Evolutionary conservation across 352 stramenopile species (phyloP), one percentile per base, ranked within the genome.

Genomic region (Phytopythium chamaehyphon): DNA sequence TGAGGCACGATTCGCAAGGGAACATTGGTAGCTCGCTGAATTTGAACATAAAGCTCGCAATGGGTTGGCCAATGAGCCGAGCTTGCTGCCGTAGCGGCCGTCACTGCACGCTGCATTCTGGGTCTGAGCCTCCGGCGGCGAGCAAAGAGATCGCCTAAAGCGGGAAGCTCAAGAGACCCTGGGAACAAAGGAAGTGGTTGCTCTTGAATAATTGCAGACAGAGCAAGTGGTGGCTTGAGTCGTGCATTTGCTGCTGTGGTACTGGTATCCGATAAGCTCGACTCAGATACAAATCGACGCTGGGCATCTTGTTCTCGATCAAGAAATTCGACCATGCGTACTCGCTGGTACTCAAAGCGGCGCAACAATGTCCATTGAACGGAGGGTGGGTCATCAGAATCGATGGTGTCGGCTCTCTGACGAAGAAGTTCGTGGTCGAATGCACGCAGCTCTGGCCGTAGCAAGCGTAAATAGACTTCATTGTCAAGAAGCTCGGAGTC

Each of bases 181-280:
- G 78, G 76, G 33, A 96, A 81, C 36, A 90, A 49, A n/a, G 88
- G 87, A 31, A 96, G 54, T 19, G 78, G 66, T 43, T 88, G 76
- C 44, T 97, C 88, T 39, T 93, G 88, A 16, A 96, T 80, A 47
- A 96, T 92, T 1, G 61, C 81, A 12, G 72, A 61, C 14, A 92
- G 56, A 3, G 73, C 69, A 37, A 33, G 31, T 14, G 46, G 18
- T 22, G n/a, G 19, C 12, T 28, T 8, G 1, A 19, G 22, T 11
- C 9, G 15, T 5, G 5, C 8, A 0, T 21, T 7, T 18, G 7
- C 7, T 18, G n/a, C 14, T 19, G 31, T 1, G 11, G 12, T 52
- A 14, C 14, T 15, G 4, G 11, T 22, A 35, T 15, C 11, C 24
- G 40, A 49, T 15, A 35, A 51, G 23, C 26, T 64, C 42, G n/a